phyloP scores from a whole-genome alignment of 257 asterid species.

The Sherardia arvensis region DNA sequence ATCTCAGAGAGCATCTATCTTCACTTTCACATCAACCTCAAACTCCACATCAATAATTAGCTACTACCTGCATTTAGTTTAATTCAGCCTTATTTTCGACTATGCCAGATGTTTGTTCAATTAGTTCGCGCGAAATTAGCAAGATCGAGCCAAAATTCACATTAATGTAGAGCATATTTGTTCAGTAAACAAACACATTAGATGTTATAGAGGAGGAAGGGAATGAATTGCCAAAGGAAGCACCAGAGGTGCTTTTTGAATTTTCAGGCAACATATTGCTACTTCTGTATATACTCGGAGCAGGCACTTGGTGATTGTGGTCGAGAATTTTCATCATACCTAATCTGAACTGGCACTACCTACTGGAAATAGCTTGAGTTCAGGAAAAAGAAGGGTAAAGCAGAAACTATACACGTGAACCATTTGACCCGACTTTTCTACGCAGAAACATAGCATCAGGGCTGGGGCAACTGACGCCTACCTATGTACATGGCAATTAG shows the following conservation, averaged over 20 bases:
- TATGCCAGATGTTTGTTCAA: too few species aligned
- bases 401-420: background rate
- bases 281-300: background rate
- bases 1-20: background rate
- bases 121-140: too few species aligned
- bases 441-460: constrained; percentile 3
- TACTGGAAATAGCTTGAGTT: background rate
- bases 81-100: too few species aligned
- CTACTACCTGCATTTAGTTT: too few species aligned
- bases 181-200: background rate
- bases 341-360: background rate
- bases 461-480: background rate
- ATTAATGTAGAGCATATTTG: background rate
- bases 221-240: background rate
- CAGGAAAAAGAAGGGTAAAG: background rate
- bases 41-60: background rate
- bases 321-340: background rate
- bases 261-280: background rate
- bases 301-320: background rate
- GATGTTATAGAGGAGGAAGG: background rate
- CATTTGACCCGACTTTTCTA: background rate
- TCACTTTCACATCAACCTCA: background rate
- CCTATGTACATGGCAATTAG: background rate
- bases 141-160: too few species aligned
- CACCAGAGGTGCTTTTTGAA: background rate